Evolutionary conservation across 1,284 basidiomycete species (phyloP).

Genomic region (Malassezia brasiliensis): DNA sequence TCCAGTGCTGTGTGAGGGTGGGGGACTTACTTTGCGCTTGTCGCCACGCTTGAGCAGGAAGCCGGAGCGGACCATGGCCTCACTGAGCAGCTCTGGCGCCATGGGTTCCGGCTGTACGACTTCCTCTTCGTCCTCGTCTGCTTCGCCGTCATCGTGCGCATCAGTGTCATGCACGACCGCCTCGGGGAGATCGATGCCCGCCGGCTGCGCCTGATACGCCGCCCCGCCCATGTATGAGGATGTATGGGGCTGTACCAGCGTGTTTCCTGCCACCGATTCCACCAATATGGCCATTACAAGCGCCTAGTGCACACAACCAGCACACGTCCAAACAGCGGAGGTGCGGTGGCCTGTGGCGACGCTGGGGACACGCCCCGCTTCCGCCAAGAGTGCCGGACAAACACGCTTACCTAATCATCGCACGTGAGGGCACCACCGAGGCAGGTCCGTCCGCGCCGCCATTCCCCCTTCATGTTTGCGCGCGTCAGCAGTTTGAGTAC

Average conservation of each 20-base stretch:
- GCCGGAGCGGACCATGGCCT: slow-evolving; percentile 74
- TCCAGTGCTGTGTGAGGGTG: slow-evolving; percentile 66
- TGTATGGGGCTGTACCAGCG: background rate
- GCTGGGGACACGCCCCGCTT: no score
- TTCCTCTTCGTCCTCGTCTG: slow-evolving; percentile 65
- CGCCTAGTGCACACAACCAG: no score
- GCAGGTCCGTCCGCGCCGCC: no score
- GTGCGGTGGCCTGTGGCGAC: no score
- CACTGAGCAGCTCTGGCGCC: slow-evolving; percentile 50
- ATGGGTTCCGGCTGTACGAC: slow-evolving; percentile 57
- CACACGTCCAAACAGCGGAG: background rate
- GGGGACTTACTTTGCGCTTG: slow-evolving; percentile 68
- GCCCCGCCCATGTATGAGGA: no score
- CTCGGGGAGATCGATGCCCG: no score
- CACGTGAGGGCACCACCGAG: background rate
- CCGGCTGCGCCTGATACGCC: no score
- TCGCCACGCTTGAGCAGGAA: slow-evolving; percentile 94
- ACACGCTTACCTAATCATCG: background rate
- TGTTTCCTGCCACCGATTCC: background rate
- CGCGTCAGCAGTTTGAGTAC: slow-evolving; percentile 4
- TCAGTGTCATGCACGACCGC: background rate
- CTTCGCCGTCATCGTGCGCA: slow-evolving; percentile 29
- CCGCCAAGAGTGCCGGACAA: no score
- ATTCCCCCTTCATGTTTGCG: slow-evolving; percentile 6
- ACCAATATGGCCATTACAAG: background rate